phyloP scores from a whole-genome alignment of 2,329 filamentous ascomycete genomes.

The Pseudocercospora cruenta region DNA sequence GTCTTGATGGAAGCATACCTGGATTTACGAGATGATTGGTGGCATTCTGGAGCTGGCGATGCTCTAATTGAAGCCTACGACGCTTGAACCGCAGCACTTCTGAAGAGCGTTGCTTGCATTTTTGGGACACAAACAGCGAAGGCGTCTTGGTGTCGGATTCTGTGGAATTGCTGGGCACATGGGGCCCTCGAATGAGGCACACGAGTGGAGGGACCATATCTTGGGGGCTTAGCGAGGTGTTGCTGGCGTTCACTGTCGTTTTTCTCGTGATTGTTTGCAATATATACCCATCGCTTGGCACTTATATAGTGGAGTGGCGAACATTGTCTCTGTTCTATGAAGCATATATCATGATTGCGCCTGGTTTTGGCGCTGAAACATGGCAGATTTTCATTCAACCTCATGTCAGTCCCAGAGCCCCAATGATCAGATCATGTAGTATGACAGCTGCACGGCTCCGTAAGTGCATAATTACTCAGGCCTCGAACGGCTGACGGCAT shows the following conservation, averaged over 20 bases:
- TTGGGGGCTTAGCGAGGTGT: neutral
- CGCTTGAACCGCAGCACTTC: neutral
- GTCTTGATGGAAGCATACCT: neutral
- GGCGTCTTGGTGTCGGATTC: neutral
- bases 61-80: neutral
- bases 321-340: neutral
- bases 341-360: neutral
- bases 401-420: neutral
- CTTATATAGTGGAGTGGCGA: constrained; percentile 6
- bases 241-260: neutral
- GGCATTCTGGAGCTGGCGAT: neutral
- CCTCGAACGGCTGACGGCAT: neutral
- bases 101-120: neutral
- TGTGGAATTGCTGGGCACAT: neutral
- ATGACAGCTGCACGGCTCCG: neutral
- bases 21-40: neutral
- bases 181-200: neutral
- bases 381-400: neutral
- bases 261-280: neutral
- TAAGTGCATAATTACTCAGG: neutral
- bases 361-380: neutral
- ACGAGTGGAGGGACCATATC: neutral
- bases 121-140: neutral
- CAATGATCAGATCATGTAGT: neutral
- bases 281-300: constrained; percentile 6